These are phyloP conservation scores for Aphanoascus verrucosus DNA, from an alignment of 2,329 filamentous ascomycete species.

Conservation along the genomic window DNA sequence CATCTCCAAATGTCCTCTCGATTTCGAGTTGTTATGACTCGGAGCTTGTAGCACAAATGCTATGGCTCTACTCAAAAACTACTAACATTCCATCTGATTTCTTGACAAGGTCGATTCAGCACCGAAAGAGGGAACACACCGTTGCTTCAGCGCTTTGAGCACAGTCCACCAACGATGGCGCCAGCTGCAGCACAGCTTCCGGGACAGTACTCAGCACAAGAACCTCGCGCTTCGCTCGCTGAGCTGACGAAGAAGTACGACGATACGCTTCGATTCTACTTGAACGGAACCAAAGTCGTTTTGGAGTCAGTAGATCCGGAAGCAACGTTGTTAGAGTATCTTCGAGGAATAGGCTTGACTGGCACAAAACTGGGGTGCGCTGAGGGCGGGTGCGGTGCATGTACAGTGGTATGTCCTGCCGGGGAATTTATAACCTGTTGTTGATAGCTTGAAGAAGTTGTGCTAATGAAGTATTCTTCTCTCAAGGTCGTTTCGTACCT, in stretches of 20 bases:
- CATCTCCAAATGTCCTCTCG: background rate
- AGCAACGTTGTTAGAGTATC: conserved; percentile 81
- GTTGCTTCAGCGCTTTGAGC: background rate
- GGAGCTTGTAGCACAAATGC: background rate
- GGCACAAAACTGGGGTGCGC: conserved; percentile 95
- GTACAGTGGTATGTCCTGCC: conserved; percentile 58
- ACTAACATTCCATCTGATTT: too few relatives aligned
- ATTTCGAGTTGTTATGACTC: background rate
- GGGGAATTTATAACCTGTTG: background rate
- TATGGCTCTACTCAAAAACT: too few relatives aligned
- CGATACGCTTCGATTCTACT: conserved; percentile 80
- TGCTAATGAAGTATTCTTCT: conserved; percentile 21
- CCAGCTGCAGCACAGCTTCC: conserved; percentile 44
- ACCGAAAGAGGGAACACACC: background rate
- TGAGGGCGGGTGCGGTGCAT: conserved; percentile 92
- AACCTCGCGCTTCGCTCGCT: conserved; percentile 37
- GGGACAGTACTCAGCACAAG: conserved; percentile 30
- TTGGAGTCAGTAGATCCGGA: conserved; percentile 85
- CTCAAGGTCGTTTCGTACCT: conserved; percentile 63
- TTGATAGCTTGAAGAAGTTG: background rate
- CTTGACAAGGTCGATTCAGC: too few relatives aligned
- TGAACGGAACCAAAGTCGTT: conserved; percentile 84
- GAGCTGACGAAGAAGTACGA: conserved; percentile 67
- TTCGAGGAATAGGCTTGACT: conserved; percentile 83
- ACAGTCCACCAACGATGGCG: conserved; percentile 39